Evolutionary conservation across 176 grass and related monocot genomes (phyloP).

Genomic region (Carex cristatella): DNA sequence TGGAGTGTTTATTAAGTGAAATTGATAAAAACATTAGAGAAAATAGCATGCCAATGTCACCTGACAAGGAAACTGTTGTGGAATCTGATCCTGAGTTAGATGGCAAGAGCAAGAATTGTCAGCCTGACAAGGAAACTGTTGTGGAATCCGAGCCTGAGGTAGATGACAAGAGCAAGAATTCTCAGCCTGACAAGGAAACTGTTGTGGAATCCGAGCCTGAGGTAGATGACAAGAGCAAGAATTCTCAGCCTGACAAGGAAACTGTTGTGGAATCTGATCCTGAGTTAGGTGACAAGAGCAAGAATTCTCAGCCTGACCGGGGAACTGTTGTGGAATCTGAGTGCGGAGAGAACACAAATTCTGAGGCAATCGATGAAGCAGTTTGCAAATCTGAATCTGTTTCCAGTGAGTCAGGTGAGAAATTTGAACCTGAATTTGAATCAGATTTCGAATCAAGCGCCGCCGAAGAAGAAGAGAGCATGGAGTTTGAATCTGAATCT

Average conservation of each 20-base stretch:
- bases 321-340: slow-evolving; percentile 16
- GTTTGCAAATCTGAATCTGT: background rate
- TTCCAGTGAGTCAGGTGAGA: background rate
- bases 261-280: slow-evolving; percentile 4
- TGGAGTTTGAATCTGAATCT: slow-evolving; percentile 29
- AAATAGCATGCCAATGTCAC: background rate
- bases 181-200: background rate
- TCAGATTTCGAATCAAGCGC: background rate
- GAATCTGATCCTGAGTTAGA: background rate
- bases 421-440: slow-evolving; percentile 12
- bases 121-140: slow-evolving; percentile 5
- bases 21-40: background rate
- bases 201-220: slow-evolving; percentile 4
- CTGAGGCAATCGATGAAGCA: slow-evolving; percentile 4
- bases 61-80: slow-evolving; percentile 9
- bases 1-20: slow-evolving; percentile 7
- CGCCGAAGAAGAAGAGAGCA: background rate
- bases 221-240: background rate
- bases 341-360: slow-evolving; percentile 4
- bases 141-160: slow-evolving; percentile 16
- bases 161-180: slow-evolving; percentile 9
- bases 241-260: slow-evolving; percentile 4
- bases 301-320: background rate
- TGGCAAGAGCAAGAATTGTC: background rate
- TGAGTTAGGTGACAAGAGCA: background rate